Base-by-base conservation (phyloP, 2,329 filamentous ascomycete genomes). In the Thermothelomyces thermophilus region DNA sequence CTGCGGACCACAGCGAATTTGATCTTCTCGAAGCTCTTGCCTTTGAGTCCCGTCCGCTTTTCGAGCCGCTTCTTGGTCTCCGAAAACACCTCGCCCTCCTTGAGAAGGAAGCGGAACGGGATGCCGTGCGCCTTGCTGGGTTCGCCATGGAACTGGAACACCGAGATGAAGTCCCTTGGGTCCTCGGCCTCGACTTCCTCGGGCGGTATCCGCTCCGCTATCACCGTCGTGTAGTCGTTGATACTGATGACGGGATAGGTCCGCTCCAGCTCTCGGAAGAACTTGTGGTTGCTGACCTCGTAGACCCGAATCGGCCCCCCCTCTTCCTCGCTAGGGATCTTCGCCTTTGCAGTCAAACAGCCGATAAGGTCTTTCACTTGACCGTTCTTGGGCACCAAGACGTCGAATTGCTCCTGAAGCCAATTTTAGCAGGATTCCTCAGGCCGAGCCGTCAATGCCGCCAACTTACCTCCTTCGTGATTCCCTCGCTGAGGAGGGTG, bases 1-100 rank as follows among this genome's bases (percentile, higher is more conserved):
- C 86, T 76, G 66, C 83, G 75, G 45, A 96, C 79, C 28, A 95
- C 70, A 6, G 90, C 87, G 73, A 98, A 96, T 69, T 94, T 96
- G 68, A 98, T 93, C 75, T 97, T 97, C 68, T 98, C 91, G 59
- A 98, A 90, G 58, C 89, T 89, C 75, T 98, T 98, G 67, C 93
- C 94, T 70, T 96, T 96, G 70, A 98, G 84, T 22, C 90, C 90
- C 0, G 88, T 95, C 52, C 91, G 79, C 68, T 90, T 91, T 60
- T 93, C 90, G 3, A 98, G 74, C n/a, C 93, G 83, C 70, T 95
- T 89, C 72, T 91, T 96, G 37, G 90, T 96, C 30, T 97, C 88
- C 51, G 82, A 83, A 69, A 98, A 97, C 34, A 77, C 75, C 67
- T 98, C 93, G 47, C 83, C 87, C 82, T 88, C 83, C 59, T 90